Conservation (phyloP, 1,284 basidiomycete genomes). For the Ceratobasidium sp. region DNA sequence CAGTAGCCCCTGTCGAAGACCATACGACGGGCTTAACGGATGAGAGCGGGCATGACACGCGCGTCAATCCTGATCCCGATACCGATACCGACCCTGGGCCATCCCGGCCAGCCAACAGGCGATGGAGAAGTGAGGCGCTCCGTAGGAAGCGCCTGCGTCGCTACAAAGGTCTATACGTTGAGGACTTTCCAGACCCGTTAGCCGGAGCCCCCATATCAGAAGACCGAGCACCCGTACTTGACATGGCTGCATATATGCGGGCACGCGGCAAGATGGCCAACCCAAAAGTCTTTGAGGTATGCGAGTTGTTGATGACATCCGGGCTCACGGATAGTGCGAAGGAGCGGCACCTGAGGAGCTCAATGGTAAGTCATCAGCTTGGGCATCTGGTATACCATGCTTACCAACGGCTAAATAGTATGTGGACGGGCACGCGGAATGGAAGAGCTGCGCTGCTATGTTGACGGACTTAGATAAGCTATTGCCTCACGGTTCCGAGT, state of each 20-base stretch:
- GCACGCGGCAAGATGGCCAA: not conserved
- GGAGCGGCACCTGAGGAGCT: constrained; percentile 8
- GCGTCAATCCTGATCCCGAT: no score
- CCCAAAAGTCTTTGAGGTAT: not conserved
- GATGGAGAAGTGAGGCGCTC: not conserved
- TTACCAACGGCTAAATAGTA: no score
- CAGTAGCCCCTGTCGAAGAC: not conserved
- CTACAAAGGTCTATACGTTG: not conserved
- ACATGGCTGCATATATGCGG: constrained; percentile 2
- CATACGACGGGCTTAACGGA: not conserved
- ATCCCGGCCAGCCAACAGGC: not conserved
- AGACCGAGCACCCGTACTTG: not conserved
- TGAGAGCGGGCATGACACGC: no score
- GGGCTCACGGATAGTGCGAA: constrained; percentile 4
- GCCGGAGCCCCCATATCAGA: constrained; percentile 11
- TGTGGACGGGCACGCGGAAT: no score
- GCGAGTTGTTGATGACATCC: constrained; percentile 24
- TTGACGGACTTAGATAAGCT: no score
- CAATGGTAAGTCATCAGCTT: not conserved
- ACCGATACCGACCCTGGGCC: not conserved
- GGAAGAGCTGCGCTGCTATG: no score
- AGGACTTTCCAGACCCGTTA: constrained; percentile 7
- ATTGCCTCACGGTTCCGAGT: constrained; percentile 23
- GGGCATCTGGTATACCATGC: no score
- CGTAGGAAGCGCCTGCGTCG: not conserved